phyloP scores from a whole-genome alignment of 1,284 basidiomycete genomes.

The Sporisorium graminicola region DNA sequence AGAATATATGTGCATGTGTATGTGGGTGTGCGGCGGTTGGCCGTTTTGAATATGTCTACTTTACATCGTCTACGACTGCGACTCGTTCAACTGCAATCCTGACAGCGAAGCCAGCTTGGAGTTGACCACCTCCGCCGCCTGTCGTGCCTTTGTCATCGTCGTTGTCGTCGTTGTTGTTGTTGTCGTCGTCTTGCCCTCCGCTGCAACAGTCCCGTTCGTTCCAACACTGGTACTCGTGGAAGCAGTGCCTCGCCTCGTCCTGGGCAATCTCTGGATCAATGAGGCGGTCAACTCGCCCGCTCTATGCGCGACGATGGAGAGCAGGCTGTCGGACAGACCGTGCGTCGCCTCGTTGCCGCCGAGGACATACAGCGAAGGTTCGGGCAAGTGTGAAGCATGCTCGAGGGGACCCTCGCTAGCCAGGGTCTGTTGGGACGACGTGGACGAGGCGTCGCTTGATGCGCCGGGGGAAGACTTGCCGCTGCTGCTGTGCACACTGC shows the following conservation, averaged over 20 bases:
- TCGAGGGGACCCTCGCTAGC: slow-evolving; percentile 17
- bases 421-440: slow-evolving; percentile 42
- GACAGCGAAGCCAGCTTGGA: slow-evolving; percentile 16
- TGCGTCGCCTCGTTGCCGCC: slow-evolving; percentile 68
- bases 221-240: not conserved
- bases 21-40: too few relatives aligned
- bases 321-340: slow-evolving; percentile 63
- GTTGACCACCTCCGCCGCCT: slow-evolving; percentile 20
- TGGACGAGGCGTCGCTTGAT: slow-evolving; percentile 40
- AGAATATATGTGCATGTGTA: too few relatives aligned
- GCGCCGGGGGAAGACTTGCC: slow-evolving; percentile 40
- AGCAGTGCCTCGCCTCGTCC: slow-evolving; percentile 17
- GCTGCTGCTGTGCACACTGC: slow-evolving; percentile 23
- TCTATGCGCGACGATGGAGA: slow-evolving; percentile 63
- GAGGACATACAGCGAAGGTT: slow-evolving; percentile 59
- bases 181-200: not conserved
- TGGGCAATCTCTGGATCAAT: slow-evolving; percentile 36
- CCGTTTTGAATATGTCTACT: too few relatives aligned
- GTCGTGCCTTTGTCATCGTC: slow-evolving; percentile 1
- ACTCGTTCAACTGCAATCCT: slow-evolving; percentile 6
- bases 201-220: not conserved
- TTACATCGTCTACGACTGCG: not conserved
- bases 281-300: slow-evolving; percentile 62
- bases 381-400: slow-evolving; percentile 5
- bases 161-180: not conserved